Evolutionary conservation across 805 yeast genomes (phyloP).

Genomic region (Hagleromyces aurorensis): DNA sequence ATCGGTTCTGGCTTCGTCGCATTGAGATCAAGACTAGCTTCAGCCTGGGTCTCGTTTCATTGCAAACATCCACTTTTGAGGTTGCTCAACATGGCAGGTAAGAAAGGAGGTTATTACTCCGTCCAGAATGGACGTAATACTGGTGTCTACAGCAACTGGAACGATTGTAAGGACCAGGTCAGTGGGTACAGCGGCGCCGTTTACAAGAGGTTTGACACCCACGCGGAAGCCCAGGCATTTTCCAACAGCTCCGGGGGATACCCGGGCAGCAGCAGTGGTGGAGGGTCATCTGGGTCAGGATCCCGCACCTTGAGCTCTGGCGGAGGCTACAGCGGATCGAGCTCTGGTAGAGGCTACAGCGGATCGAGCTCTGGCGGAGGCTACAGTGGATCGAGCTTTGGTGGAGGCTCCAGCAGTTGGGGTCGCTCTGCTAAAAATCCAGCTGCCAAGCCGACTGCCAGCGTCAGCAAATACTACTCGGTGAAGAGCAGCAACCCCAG

Average conservation of each 20-base stretch:
- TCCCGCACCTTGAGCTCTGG: constrained; percentile 1
- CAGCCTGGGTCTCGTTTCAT: background rate
- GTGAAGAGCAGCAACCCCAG: constrained; percentile 27
- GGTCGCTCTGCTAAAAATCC: background rate
- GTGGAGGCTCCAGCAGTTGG: background rate
- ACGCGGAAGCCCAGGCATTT: constrained; percentile 43
- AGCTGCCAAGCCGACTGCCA: background rate
- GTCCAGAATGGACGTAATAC: constrained; percentile 43
- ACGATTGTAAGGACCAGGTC: constrained; percentile 43
- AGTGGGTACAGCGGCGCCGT: constrained; percentile 48
- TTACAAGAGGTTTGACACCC: constrained; percentile 46
- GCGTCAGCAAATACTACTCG: constrained; percentile 22
- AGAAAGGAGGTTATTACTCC: constrained; percentile 38
- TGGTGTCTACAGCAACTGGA: constrained; percentile 61
- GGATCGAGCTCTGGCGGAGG: background rate
- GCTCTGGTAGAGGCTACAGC: background rate
- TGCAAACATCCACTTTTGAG: background rate
- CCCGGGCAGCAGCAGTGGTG: background rate
- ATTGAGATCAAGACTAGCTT: background rate
- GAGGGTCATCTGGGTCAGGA: constrained; percentile 1
- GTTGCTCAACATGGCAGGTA: constrained; percentile 1
- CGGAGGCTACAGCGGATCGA: constrained; percentile 4
- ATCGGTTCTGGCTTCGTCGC: background rate
- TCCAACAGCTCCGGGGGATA: constrained; percentile 2
- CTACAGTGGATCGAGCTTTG: background rate